Percentiles rank a stretch among this genome's conserved stretches.
Evolutionary conservation across 352 stramenopile genomes (phyloP).

Genomic region (Phytophthora pinifolia): DNA sequence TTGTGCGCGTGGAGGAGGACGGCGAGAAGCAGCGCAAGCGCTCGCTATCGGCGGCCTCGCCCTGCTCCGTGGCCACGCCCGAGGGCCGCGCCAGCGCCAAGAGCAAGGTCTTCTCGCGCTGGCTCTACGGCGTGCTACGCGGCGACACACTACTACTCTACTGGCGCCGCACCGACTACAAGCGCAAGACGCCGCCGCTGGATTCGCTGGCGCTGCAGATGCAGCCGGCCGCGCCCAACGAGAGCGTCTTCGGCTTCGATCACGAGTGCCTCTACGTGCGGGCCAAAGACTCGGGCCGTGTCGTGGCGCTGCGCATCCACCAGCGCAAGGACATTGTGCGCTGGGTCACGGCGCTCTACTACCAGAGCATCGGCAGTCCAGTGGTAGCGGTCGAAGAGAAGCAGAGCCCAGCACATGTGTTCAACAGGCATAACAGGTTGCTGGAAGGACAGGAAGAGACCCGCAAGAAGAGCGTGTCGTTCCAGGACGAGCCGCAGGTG

Average conservation of each 20-base stretch:
- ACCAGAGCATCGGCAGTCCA: constrained; percentile 41
- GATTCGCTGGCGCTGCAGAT: constrained; percentile 45
- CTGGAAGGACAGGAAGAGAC: neutral
- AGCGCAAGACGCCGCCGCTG: constrained; percentile 47
- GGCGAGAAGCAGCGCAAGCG: constrained; percentile 36
- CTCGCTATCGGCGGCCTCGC: constrained; percentile 25
- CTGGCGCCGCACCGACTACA: constrained; percentile 58
- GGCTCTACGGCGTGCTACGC: constrained; percentile 55
- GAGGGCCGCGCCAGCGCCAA: constrained; percentile 33
- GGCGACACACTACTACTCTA: constrained; percentile 50
- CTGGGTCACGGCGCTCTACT: constrained; percentile 66
- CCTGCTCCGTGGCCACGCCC: constrained; percentile 24
- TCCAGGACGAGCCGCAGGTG: constrained; percentile 52
- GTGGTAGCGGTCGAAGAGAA: constrained; percentile 3
- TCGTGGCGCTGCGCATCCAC: constrained; percentile 55
- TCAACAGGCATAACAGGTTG: constrained; percentile 12
- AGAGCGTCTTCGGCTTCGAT: constrained; percentile 64
- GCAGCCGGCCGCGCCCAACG: constrained; percentile 36
- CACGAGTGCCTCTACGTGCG: constrained; percentile 63
- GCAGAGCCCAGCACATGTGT: constrained; percentile 2
- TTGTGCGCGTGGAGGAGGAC: constrained; percentile 57
- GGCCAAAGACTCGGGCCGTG: constrained; percentile 34
- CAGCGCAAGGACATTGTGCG: constrained; percentile 64
- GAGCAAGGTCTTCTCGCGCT: constrained; percentile 50
- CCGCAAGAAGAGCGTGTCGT: constrained; percentile 55